These are phyloP conservation scores for Neophaeococcomyces mojaviensis DNA, from an alignment of 2,329 filamentous ascomycete species.

Conservation along the genomic window DNA sequence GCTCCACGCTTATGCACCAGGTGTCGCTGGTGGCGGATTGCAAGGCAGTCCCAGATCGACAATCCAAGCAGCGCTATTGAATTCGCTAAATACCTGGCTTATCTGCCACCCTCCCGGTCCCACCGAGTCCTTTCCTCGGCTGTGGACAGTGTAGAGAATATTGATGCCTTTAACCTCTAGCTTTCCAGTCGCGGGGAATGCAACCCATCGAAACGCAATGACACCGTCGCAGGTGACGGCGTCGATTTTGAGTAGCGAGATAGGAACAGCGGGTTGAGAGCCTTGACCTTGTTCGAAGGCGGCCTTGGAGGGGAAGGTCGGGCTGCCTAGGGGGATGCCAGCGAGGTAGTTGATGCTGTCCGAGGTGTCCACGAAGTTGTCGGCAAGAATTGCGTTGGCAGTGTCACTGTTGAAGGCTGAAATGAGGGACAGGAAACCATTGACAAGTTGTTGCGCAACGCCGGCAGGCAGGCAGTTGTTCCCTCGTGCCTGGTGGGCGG, in stretches of 20 bases:
- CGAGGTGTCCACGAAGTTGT: constrained; percentile 16
- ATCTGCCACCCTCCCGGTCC: constrained; percentile 27
- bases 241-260: constrained; percentile 17
- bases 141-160: constrained; percentile 1
- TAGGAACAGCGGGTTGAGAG: background rate
- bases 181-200: constrained; percentile 11
- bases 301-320: constrained; percentile 3
- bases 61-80: constrained; percentile 22
- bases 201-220: constrained; percentile 27
- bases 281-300: constrained; percentile 2
- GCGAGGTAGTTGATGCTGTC: constrained; percentile 2
- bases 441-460: background rate
- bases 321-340: background rate
- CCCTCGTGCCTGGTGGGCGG: no score
- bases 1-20: no score
- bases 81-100: constrained; percentile 27
- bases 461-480: background rate
- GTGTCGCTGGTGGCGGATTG: no score
- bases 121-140: no score
- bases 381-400: constrained; percentile 21
- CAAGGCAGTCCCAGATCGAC: constrained; percentile 11
- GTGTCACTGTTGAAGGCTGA: constrained; percentile 12
- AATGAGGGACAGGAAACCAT: background rate
- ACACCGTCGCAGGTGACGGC: constrained; percentile 27
- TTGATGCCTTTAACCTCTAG: constrained; percentile 2